Evolutionary conservation across 2,329 filamentous ascomycete species (phyloP), one percentile per base, ranked within the genome.

Genomic region (Trichoderma sp.): DNA sequence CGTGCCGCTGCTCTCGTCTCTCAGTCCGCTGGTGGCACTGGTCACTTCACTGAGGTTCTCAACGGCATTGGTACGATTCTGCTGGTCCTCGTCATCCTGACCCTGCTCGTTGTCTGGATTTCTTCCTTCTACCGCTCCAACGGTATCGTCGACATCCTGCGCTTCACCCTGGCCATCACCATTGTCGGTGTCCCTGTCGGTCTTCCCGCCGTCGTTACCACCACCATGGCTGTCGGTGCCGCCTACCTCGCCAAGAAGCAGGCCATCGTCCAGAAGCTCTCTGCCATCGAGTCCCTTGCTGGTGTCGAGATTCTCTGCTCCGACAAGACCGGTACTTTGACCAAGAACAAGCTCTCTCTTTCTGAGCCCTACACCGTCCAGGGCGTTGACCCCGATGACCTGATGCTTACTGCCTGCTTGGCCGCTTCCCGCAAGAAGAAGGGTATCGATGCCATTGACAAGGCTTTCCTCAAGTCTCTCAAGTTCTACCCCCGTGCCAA

Each of bases 281-380:
- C 92, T 39, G 94, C 94, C 75, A 97, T 97, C 74, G 94, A 97
- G 86, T 97, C 94, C 30, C 88, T 97, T 75, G 94, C 94, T 80
- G 94, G 94, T 86, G 94, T 97, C 74, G 92, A 97, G 84, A 96
- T 97, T 82, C 92, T 97, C 71, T 97, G 94, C 87, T 95, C 94
- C 68, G 94, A 97, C 88, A 97, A 97, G 89, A 97, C 94, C 34
- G 94, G 94, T 85, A 97, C 94, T 72, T 84, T 97, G 80, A 97
- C 94, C 80, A 96, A 95, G 88, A 97, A 97, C 88, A 97, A 96
- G 87, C 89, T 97, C 26, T 95, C 93, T 75, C 87, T 97, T 61
- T 87, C 92, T 67, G 94, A 97, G 81, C 94, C 94, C 71, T 97
- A 91, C 86, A 93, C 91, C 51, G 92, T 96, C 74, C 86, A 88